A percentile compares a stretch with the other conserved stretches of the same genome.
Conservation (phyloP, 1,284 basidiomycete genomes). For the Rhizoctonia solani region DNA sequence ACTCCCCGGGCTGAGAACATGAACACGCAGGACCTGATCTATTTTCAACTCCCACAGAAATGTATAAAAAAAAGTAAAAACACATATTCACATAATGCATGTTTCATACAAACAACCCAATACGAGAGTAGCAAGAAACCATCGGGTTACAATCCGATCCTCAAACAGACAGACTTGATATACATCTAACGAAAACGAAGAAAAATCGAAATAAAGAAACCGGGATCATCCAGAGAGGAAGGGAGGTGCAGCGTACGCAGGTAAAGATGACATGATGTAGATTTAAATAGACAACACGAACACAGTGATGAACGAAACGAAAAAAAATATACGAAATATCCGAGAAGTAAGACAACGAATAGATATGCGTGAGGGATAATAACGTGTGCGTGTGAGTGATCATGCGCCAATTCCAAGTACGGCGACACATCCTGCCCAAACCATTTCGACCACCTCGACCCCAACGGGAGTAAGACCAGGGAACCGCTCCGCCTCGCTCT, state of each 20-base stretch:
- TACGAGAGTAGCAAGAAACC: too few species aligned
- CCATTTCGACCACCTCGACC: constrained; percentile 76
- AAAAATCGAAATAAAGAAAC: too few species aligned
- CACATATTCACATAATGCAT: constrained; percentile 5
- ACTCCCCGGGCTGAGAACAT: too few species aligned
- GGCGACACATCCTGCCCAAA: constrained; percentile 76
- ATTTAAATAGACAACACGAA: background rate
- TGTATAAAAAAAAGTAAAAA: background rate
- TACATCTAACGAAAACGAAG: constrained; percentile 32
- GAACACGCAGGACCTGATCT: too few species aligned
- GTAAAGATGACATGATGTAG: background rate
- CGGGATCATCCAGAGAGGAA: too few species aligned
- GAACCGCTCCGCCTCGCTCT: constrained; percentile 44
- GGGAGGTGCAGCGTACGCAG: too few species aligned
- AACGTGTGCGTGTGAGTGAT: constrained; percentile 7
- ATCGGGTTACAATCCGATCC: too few species aligned
- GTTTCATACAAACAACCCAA: constrained; percentile 35
- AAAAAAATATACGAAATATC: background rate
- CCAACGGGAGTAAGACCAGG: constrained; percentile 66
- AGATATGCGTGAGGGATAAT: background rate
- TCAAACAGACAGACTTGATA: too few species aligned
- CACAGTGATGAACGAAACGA: constrained; percentile 7
- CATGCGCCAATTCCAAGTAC: constrained; percentile 45
- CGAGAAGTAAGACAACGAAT: background rate
- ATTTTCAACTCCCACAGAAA: background rate